A percentile compares a stretch with the other conserved stretches of the same genome.
These are phyloP conservation scores for Aureobasidium mangrovei DNA, from an alignment of 2,329 filamentous ascomycete genomes.

Conservation along the genomic window DNA sequence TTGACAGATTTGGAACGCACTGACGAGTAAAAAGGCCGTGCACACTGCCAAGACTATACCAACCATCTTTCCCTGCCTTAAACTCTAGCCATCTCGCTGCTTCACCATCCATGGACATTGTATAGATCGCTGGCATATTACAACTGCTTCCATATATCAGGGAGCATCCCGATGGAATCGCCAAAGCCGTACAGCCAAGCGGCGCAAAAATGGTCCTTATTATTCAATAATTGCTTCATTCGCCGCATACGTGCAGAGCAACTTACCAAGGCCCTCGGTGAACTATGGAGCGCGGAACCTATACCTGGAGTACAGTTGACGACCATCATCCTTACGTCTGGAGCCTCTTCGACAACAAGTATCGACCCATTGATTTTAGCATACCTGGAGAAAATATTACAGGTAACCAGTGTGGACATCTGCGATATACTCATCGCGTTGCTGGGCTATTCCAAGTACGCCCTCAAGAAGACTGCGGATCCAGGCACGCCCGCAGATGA, in stretches of 20 bases:
- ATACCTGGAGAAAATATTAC: slow-evolving; percentile 23
- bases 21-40: too few relatives aligned
- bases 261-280: slow-evolving; percentile 10
- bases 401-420: slow-evolving; percentile 18
- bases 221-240: slow-evolving; percentile 13
- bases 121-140: too few relatives aligned
- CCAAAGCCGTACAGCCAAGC: neutral
- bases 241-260: slow-evolving; percentile 13
- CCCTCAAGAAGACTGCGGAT: neutral
- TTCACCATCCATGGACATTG: too few relatives aligned
- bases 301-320: slow-evolving; percentile 10
- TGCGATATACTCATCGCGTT: slow-evolving; percentile 24
- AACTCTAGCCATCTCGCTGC: too few relatives aligned
- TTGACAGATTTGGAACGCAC: too few relatives aligned
- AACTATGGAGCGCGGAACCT: slow-evolving; percentile 6
- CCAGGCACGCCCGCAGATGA: slow-evolving; percentile 14
- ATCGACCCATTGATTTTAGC: slow-evolving; percentile 23
- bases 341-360: neutral
- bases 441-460: slow-evolving; percentile 21
- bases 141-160: too few relatives aligned
- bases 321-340: slow-evolving; percentile 10
- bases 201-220: slow-evolving; percentile 14
- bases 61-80: too few relatives aligned
- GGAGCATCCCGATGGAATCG: neutral
- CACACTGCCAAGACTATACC: too few relatives aligned